phyloP scores from a whole-genome alignment of 2,329 filamentous ascomycete genomes.

The Phialophora verrucosa region DNA sequence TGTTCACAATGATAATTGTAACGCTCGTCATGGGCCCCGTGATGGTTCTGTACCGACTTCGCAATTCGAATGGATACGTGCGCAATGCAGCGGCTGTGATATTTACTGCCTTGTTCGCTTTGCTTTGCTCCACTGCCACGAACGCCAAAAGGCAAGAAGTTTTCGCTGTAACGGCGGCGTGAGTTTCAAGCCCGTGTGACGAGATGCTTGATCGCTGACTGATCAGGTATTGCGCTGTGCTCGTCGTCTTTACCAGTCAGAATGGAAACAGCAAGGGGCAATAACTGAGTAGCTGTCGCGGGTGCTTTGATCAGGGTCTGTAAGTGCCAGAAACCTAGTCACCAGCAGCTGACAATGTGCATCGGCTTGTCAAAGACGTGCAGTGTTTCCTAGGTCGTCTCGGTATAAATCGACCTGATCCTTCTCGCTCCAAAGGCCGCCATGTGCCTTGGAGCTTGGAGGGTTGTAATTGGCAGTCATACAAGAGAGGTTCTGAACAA shows the following conservation, averaged over 20 bases:
- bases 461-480: not conserved
- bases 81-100: slow-evolving; percentile 18
- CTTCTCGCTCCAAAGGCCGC: not conserved
- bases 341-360: not conserved
- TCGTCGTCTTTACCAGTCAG: slow-evolving; percentile 26
- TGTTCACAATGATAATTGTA: slow-evolving; percentile 25
- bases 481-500: not conserved
- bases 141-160: slow-evolving; percentile 28
- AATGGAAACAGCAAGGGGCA: slow-evolving; percentile 2
- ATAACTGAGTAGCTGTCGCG: not conserved
- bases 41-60: slow-evolving; percentile 20
- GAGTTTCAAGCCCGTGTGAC: not conserved
- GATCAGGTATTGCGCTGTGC: slow-evolving; percentile 29
- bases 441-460: not conserved
- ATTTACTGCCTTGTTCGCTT: slow-evolving; percentile 20
- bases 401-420: not conserved
- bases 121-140: slow-evolving; percentile 26
- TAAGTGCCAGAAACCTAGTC: not conserved
- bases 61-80: slow-evolving; percentile 18
- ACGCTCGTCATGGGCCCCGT: slow-evolving; percentile 25
- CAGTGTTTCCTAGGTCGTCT: not conserved
- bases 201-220: slow-evolving; percentile 1
- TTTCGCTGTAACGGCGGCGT: slow-evolving; percentile 27
- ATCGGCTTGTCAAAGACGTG: not conserved
- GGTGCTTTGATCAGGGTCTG: not conserved